Conservation (phyloP, 2,329 filamentous ascomycete genomes). For the Exutisphaerella laricina region DNA sequence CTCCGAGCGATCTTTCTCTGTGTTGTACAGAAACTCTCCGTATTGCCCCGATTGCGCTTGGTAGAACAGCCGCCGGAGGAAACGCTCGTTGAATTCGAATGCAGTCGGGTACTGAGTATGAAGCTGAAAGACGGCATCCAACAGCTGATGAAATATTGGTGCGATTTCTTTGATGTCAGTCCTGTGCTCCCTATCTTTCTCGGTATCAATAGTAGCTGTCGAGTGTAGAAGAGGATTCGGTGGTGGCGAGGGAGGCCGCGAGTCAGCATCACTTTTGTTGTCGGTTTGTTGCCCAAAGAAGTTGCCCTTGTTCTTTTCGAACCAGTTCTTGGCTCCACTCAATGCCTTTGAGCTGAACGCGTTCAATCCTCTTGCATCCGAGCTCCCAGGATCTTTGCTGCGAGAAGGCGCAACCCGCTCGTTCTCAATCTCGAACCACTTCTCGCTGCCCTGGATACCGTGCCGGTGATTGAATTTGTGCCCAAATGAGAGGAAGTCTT, state of each 20-base stretch:
- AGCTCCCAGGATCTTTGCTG: constrained; percentile 42
- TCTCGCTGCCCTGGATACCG: constrained; percentile 80
- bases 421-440: constrained; percentile 86
- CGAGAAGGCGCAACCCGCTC: constrained; percentile 58
- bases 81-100: constrained; percentile 95
- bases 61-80: constrained; percentile 81
- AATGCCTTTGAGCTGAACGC: constrained; percentile 60
- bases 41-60: constrained; percentile 96
- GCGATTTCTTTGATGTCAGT: constrained; percentile 88
- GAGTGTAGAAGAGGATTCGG: constrained; percentile 47
- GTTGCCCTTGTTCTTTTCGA: constrained; percentile 59
- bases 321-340: constrained; percentile 75
- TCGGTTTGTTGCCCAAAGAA: constrained; percentile 44
- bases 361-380: constrained; percentile 38
- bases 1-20: constrained; percentile 71
- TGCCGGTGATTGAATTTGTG: constrained; percentile 96
- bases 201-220: constrained; percentile 37
- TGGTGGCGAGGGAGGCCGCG: constrained; percentile 29
- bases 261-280: constrained; percentile 52
- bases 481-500: constrained; percentile 96
- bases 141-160: constrained; percentile 95
- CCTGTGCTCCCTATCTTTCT: constrained; percentile 55
- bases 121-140: constrained; percentile 90
- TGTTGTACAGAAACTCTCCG: constrained; percentile 93
- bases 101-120: constrained; percentile 77